Evolutionary conservation across 768 basidiomycete genomes (phyloP).

Genomic region (Termitomyces sp.): DNA sequence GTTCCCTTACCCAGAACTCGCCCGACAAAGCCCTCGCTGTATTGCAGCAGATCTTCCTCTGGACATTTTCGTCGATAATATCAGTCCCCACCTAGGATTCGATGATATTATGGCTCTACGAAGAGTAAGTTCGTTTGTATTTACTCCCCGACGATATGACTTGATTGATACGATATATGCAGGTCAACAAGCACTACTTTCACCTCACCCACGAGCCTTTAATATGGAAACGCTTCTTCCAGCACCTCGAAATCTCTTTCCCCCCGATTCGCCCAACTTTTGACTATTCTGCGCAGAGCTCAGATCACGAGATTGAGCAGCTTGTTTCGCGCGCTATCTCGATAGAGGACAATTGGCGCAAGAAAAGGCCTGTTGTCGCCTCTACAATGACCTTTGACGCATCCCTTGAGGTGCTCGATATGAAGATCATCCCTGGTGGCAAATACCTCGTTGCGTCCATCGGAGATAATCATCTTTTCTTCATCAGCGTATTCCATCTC

Average conservation of each 20-base stretch:
- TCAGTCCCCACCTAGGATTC: slow-evolving; percentile 34
- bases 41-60: background rate
- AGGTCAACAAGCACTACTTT: slow-evolving; percentile 59
- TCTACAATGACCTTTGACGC: slow-evolving; percentile 19
- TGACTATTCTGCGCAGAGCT: slow-evolving; percentile 30
- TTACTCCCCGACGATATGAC: background rate
- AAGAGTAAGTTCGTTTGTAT: slow-evolving; percentile 23
- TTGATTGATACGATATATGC: background rate
- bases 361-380: slow-evolving; percentile 28
- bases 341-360: slow-evolving; percentile 55
- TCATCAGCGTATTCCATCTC: slow-evolving; percentile 47
- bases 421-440: slow-evolving; percentile 60
- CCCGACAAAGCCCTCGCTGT: background rate
- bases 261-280: slow-evolving; percentile 56
- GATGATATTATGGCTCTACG: slow-evolving; percentile 45
- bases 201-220: slow-evolving; percentile 60
- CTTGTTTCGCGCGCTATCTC: slow-evolving; percentile 56
- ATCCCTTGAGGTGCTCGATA: slow-evolving; percentile 38
- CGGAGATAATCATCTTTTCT: slow-evolving; percentile 42
- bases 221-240: slow-evolving; percentile 64
- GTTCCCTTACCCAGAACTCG: background rate
- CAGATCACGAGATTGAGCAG: slow-evolving; percentile 47
- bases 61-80: slow-evolving; percentile 31
- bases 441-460: slow-evolving; percentile 63
- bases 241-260: slow-evolving; percentile 46